Conservation (phyloP, 352 stramenopile genomes). For the Saprolegnia parasitica region DNA sequence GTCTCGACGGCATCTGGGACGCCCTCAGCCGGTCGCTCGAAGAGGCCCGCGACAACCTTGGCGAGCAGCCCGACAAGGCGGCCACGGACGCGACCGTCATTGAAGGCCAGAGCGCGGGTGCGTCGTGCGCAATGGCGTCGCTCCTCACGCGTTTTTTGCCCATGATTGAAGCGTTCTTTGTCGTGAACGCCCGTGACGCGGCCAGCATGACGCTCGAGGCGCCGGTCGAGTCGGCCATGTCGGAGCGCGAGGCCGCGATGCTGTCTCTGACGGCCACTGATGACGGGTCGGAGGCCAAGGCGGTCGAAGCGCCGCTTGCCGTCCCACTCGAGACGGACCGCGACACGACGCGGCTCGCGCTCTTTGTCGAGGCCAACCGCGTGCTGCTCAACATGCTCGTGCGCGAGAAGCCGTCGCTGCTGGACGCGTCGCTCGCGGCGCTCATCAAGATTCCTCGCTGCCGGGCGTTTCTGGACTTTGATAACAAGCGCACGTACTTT, state of each 20-base stretch:
- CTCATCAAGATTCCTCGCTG: conserved; percentile 95
- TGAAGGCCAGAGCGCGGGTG: conserved; percentile 81
- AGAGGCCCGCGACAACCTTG: conserved; percentile 61
- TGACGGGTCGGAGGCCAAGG: conserved; percentile 34
- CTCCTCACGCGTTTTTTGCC: conserved; percentile 96
- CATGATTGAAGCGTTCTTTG: conserved; percentile 98
- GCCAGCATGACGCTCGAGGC: conserved; percentile 69
- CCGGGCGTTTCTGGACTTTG: conserved; percentile 96
- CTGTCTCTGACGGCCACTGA: conserved; percentile 40
- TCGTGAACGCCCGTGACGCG: conserved; percentile 92
- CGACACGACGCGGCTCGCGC: conserved; percentile 66
- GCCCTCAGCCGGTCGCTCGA: conserved; percentile 65
- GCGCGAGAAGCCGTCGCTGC: conserved; percentile 92
- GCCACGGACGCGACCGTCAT: conserved; percentile 63
- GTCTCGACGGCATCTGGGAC: conserved; percentile 71
- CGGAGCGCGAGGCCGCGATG: conserved; percentile 68
- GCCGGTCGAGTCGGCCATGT: conserved; percentile 44
- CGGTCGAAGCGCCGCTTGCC: background rate
- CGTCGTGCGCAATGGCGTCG: conserved; percentile 87
- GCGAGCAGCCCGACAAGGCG: conserved; percentile 43
- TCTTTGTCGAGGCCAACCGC: conserved; percentile 95
- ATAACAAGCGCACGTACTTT: conserved; percentile 99
- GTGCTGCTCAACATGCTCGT: conserved; percentile 97
- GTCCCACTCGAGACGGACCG: conserved; percentile 38
- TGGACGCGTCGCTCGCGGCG: conserved; percentile 94